Base-by-base conservation (phyloP, 306 rosid species). In the Luffa acutangula region DNA sequence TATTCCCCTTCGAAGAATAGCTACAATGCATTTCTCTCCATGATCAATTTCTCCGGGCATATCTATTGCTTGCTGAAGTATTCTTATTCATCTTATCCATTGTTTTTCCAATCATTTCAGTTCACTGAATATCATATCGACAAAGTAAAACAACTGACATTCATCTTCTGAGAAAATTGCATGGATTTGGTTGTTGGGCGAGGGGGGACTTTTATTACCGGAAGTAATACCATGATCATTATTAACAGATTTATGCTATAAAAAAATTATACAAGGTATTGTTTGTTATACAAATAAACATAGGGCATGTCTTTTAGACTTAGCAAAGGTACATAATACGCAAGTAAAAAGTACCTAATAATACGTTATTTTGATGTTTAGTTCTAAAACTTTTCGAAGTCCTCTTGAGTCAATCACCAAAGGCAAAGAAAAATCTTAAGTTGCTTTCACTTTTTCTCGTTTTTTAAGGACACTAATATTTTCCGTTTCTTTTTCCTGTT, bases 401-500 rank as follows among this genome's bases (percentile, higher is more conserved):
- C 17, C 54, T 49, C 17, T 48, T 48, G 54, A 49, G 54, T 49
- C 54, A 12, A 12, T 49, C 54, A 49, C 15, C 1, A 0, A 12
- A 48, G 52, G 3, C 14, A 7, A 48, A 48, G 51, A 48, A 48
- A 48, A 48, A 11, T 14, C 52, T 48, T 12, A 49, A 48, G 53
- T 4, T 49, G 54, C 52, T 48, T 48, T 48, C 14, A 2, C 52
- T 4, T 48, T 25, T 12, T 46, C 3, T 46, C 9, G 9, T 46
- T 46, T 46, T 46, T 12, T 14, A 3, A 2, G 54, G 13, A 49
- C 17, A 13, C 1, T 48, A 14, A 57, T 75, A 75, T 34, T 33
- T 25, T 66, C 6, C 2, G 39, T 41, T 41, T 77, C 7, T 77
- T 42, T 84, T 12, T 67, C 58, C 41, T 80, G 76, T 41, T 90